A percentile compares a stretch with the other conserved stretches of the same genome.
Evolutionary conservation across 176 grass and related monocot genomes (phyloP).

Genomic region (Leersia perrieri): DNA sequence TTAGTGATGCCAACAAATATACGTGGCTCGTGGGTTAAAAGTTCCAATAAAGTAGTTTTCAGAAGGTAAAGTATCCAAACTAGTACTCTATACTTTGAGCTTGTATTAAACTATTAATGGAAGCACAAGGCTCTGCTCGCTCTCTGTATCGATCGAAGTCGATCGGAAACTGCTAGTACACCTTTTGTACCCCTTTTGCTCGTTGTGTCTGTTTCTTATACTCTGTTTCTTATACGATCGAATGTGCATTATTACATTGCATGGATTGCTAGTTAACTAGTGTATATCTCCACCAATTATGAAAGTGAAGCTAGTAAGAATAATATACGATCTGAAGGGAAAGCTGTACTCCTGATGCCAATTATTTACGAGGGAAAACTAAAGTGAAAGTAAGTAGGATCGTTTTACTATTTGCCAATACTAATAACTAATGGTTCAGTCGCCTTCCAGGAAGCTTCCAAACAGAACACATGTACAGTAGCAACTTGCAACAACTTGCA

Average conservation of each 20-base stretch:
- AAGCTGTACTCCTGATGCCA: not conserved
- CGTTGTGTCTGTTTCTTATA: not conserved
- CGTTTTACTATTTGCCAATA: not conserved
- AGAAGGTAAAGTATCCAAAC: too few species aligned
- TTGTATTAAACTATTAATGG: too few species aligned
- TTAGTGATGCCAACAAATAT: too few species aligned
- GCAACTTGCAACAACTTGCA: not conserved
- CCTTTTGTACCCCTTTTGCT: too few species aligned
- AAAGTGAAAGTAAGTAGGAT: not conserved
- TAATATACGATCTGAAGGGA: not conserved
- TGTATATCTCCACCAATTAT: not conserved
- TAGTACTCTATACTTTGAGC: too few species aligned
- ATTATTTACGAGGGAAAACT: slow-evolving; percentile 9
- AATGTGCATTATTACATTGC: not conserved
- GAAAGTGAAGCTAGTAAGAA: not conserved
- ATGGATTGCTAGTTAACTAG: not conserved
- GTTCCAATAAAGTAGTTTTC: too few species aligned
- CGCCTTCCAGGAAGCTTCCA: slow-evolving; percentile 41
- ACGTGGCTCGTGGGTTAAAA: too few species aligned
- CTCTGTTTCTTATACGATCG: not conserved
- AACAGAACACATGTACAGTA: not conserved
- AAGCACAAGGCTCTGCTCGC: too few species aligned
- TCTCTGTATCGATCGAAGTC: too few species aligned
- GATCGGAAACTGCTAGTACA: too few species aligned
- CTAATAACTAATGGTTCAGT: not conserved